Percentiles rank a stretch among this genome's conserved stretches.
Conservation (phyloP, 1,284 basidiomycete species). For the Boletus austroedulis region DNA sequence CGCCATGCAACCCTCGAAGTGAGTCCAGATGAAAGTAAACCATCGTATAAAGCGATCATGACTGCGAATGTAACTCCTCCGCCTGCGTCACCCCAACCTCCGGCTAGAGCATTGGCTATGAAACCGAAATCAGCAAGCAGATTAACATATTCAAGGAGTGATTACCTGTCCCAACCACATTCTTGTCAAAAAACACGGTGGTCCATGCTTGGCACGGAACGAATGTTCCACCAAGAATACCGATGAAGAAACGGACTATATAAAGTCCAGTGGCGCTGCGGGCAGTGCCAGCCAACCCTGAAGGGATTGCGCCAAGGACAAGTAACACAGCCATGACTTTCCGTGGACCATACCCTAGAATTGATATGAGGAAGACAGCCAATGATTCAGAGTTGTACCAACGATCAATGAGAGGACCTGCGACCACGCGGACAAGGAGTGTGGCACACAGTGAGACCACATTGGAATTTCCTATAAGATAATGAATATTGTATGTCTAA, state of each 20-base stretch:
- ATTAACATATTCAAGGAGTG: too few relatives aligned
- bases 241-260: constrained; percentile 33
- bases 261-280: constrained; percentile 47
- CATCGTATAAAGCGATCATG: constrained; percentile 58
- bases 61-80: constrained; percentile 57
- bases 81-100: constrained; percentile 52
- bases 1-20: constrained; percentile 44
- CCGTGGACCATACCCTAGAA: constrained; percentile 51
- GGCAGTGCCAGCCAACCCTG: constrained; percentile 57
- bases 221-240: constrained; percentile 59
- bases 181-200: constrained; percentile 53
- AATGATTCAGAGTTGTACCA: constrained; percentile 17
- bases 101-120: constrained; percentile 49
- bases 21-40: constrained; percentile 42
- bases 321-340: constrained; percentile 63
- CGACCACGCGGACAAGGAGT: constrained; percentile 42
- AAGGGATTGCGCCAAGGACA: constrained; percentile 60
- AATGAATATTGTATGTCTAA: not conserved
- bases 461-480: constrained; percentile 49
- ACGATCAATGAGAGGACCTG: constrained; percentile 58
- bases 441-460: constrained; percentile 44
- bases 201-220: constrained; percentile 45
- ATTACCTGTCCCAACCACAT: constrained; percentile 48
- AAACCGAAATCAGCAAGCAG: not conserved
- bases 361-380: not conserved